A percentile compares a stretch with the other conserved stretches of the same genome.
Conservation (phyloP, 371 early-diverging fungal genomes). For the Mucor mucedo region DNA sequence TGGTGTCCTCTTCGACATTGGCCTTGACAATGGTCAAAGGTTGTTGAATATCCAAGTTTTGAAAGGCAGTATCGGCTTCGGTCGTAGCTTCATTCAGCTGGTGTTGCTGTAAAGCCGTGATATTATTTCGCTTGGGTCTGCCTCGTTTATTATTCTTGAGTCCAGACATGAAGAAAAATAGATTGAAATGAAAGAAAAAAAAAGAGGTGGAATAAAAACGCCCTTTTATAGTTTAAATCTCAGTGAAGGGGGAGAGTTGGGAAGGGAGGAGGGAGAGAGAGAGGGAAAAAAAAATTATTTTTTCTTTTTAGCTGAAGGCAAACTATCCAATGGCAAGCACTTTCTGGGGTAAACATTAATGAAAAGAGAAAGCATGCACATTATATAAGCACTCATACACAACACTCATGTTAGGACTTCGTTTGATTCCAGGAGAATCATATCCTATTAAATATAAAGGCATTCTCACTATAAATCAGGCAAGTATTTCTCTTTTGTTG, state of each 20-base stretch:
- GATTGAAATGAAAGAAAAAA: too few relatives aligned
- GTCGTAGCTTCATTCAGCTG: constrained; percentile 45
- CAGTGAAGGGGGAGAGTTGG: too few relatives aligned
- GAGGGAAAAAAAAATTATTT: constrained; percentile 1
- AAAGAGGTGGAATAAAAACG: too few relatives aligned
- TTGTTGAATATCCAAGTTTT: constrained; percentile 51
- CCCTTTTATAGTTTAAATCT: too few relatives aligned
- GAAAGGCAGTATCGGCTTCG: not conserved
- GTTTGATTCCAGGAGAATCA: constrained; percentile 15
- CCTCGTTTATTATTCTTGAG: constrained; percentile 9
- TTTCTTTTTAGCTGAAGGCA: not conserved
- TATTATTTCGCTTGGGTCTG: constrained; percentile 15
- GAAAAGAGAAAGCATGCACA: too few relatives aligned
- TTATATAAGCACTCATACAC: not conserved
- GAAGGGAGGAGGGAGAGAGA: too few relatives aligned
- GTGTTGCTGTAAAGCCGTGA: constrained; percentile 3
- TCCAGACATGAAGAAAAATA: constrained; percentile 4
- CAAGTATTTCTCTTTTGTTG: constrained; percentile 1
- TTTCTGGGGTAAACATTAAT: constrained; percentile 9
- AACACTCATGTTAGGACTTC: not conserved
- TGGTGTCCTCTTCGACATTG: too few relatives aligned
- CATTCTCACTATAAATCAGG: constrained; percentile 12
- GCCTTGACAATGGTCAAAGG: constrained; percentile 50
- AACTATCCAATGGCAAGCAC: not conserved
- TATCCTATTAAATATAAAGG: constrained; percentile 1